These are phyloP conservation scores for Colletotrichum caudatum DNA, from an alignment of 2,329 filamentous ascomycete species.

Conservation along the genomic window DNA sequence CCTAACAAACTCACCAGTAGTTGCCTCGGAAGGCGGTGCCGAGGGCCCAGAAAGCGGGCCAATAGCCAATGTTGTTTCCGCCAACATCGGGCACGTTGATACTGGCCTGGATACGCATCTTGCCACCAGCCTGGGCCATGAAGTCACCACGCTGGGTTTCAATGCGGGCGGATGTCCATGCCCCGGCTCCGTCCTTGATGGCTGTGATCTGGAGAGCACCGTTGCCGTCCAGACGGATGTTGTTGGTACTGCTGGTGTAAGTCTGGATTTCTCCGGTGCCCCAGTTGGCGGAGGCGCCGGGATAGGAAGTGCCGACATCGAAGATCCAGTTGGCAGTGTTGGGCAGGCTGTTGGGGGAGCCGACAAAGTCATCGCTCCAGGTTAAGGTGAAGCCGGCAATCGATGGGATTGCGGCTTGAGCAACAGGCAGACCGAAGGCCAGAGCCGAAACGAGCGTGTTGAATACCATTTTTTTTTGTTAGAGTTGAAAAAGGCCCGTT, in stretches of 20 bases:
- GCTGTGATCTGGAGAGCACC: conserved; percentile 61
- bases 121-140: conserved; percentile 49
- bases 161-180: conserved; percentile 60
- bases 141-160: conserved; percentile 54
- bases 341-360: conserved; percentile 49
- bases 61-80: conserved; percentile 51
- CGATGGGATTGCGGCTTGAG: conserved; percentile 36
- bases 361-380: conserved; percentile 52
- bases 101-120: conserved; percentile 54
- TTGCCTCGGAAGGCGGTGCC: conserved; percentile 54
- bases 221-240: conserved; percentile 63
- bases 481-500: background rate
- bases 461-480: conserved; percentile 22
- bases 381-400: conserved; percentile 44
- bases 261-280: conserved; percentile 62
- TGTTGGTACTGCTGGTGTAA: conserved; percentile 56
- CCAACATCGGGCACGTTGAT: conserved; percentile 56
- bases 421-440: conserved; percentile 24
- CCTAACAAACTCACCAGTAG: conserved; percentile 44
- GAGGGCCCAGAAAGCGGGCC: conserved; percentile 62
- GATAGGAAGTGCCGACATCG: conserved; percentile 59
- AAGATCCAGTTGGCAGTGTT: conserved; percentile 57
- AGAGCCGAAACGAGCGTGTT: conserved; percentile 23
- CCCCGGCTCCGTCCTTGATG: conserved; percentile 50
- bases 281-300: conserved; percentile 60